A percentile compares a stretch with the other conserved stretches of the same genome.
These are phyloP conservation scores for Przewalskia tangutica DNA, from an alignment of 257 asterid genomes.

Conservation along the genomic window DNA sequence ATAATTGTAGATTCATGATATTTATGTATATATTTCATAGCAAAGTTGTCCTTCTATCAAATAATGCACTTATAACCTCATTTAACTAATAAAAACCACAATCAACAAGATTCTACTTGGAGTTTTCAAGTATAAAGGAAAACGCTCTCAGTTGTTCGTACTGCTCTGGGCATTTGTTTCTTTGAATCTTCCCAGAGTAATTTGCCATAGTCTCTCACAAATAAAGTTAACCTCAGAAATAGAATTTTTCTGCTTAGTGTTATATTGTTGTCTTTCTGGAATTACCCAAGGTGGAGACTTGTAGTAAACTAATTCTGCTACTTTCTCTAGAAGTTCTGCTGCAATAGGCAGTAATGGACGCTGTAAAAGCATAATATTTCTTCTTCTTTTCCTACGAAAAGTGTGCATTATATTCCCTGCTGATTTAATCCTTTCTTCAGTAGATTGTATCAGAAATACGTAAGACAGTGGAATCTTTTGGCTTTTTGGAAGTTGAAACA, in stretches of 20 bases:
- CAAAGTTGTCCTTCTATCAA: neutral
- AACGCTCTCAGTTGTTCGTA: neutral
- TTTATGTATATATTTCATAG: neutral
- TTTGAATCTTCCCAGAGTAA: neutral
- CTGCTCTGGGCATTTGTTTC: neutral
- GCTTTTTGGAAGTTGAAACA: slow-evolving; percentile 91
- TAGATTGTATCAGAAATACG: slow-evolving; percentile 95
- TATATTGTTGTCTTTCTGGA: neutral
- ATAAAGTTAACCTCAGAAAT: neutral
- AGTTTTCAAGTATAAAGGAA: neutral
- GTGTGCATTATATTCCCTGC: slow-evolving; percentile 4
- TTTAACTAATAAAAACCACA: neutral
- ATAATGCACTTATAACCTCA: neutral
- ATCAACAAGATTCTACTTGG: neutral
- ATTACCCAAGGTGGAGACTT: neutral
- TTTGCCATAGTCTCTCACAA: neutral
- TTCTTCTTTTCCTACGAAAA: neutral
- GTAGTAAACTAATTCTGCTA: neutral
- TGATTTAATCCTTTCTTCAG: slow-evolving; percentile 30
- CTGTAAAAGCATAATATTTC: neutral
- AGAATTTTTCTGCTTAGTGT: neutral
- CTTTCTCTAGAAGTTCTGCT: neutral
- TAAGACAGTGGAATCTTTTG: slow-evolving; percentile 81
- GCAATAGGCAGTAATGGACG: neutral
- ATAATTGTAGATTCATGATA: neutral